A percentile compares a stretch with the other conserved stretches of the same genome.
Conservation (phyloP, 495 filamentous ascomycete species). For the Jackrogersella multiformis region DNA sequence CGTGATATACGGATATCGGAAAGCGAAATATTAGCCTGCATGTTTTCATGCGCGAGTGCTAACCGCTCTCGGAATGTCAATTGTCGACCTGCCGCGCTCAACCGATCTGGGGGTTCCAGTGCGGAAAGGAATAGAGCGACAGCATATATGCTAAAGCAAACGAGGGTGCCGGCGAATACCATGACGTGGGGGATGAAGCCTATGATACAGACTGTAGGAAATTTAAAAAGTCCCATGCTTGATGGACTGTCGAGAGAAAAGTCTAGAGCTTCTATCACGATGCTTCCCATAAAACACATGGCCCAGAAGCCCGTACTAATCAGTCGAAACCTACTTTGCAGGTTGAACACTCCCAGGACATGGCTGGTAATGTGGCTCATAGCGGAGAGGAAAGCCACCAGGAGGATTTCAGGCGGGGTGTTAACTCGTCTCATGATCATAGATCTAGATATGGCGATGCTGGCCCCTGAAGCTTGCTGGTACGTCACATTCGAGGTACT, state of each 20-base stretch:
- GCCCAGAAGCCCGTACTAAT: constrained; percentile 90
- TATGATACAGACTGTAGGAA: constrained; percentile 93
- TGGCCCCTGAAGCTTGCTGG: constrained; percentile 53
- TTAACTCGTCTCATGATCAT: constrained; percentile 72
- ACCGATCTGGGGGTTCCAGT: constrained; percentile 63
- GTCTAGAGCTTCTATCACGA: constrained; percentile 73
- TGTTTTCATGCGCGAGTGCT: constrained; percentile 76
- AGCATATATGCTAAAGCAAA: constrained; percentile 77
- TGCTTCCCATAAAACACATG: constrained; percentile 82
- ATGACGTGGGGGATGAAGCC: constrained; percentile 93
- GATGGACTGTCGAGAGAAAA: constrained; percentile 63
- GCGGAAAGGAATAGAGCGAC: constrained; percentile 80
- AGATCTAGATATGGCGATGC: constrained; percentile 61
- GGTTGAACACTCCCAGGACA: constrained; percentile 77
- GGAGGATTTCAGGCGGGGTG: constrained; percentile 86
- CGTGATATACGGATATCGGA: constrained; percentile 78
- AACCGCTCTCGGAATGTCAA: constrained; percentile 60
- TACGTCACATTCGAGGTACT: constrained; percentile 48
- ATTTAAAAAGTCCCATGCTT: constrained; percentile 68
- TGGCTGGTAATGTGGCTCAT: constrained; percentile 91
- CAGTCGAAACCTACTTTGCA: constrained; percentile 80
- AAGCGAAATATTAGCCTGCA: constrained; percentile 89
- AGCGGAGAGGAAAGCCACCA: constrained; percentile 86
- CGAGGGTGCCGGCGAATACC: constrained; percentile 77
- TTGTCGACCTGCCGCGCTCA: constrained; percentile 35